phyloP scores from a whole-genome alignment of 805 yeast genomes.

The Phaffomyces opuntiae region DNA sequence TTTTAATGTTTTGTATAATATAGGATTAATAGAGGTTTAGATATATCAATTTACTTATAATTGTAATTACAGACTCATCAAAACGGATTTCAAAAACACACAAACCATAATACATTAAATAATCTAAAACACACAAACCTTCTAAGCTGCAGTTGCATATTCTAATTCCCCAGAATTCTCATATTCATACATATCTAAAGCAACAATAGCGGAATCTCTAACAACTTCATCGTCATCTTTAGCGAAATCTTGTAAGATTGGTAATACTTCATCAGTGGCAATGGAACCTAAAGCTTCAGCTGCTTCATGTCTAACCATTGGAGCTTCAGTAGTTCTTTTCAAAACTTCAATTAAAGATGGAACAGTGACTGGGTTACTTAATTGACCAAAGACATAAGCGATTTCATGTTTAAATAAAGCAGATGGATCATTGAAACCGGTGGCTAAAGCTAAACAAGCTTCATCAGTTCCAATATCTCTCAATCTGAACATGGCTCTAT shows the following conservation, averaged over 20 bases:
- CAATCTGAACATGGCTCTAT: slow-evolving; percentile 96
- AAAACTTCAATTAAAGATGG: slow-evolving; percentile 82
- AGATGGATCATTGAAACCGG: slow-evolving; percentile 84
- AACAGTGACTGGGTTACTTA: slow-evolving; percentile 88
- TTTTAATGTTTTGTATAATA: slow-evolving; percentile 1
- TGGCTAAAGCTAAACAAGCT: slow-evolving; percentile 85
- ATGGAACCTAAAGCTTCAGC: slow-evolving; percentile 98
- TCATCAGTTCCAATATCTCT: slow-evolving; percentile 92
- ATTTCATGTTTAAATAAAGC: slow-evolving; percentile 97
- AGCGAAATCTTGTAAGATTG: slow-evolving; percentile 73
- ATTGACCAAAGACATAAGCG: slow-evolving; percentile 96
- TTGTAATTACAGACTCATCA: no score
- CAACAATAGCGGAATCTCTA: slow-evolving; percentile 94
- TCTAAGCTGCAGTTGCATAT: slow-evolving; percentile 38
- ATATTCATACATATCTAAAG: slow-evolving; percentile 96
- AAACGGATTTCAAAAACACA: no score
- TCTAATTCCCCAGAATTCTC: slow-evolving; percentile 81
- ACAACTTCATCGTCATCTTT: slow-evolving; percentile 84
- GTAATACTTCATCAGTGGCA: slow-evolving; percentile 92
- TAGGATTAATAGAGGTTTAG: background rate
- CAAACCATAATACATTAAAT: background rate
- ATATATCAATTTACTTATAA: background rate
- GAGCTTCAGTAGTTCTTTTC: slow-evolving; percentile 74
- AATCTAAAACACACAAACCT: background rate
- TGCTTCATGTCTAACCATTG: slow-evolving; percentile 99